Base-by-base conservation (phyloP, 805 yeast species). In the Yarrowia sp. region DNA sequence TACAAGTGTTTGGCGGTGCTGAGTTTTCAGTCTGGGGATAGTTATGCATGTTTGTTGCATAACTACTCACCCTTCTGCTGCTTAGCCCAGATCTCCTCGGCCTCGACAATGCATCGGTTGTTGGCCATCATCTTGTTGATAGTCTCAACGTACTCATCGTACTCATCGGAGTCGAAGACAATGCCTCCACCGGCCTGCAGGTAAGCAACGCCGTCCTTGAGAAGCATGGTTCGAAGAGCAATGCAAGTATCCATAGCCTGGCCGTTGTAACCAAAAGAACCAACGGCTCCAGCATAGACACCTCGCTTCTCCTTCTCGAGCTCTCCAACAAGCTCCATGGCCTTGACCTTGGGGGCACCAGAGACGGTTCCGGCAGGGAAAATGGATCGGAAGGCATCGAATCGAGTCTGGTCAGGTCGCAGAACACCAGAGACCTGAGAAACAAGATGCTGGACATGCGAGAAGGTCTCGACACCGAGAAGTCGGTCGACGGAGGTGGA, bases 101-200 rank as follows among this genome's bases (percentile, higher is more conserved):
- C 98, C 75, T 92, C 90, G n/a, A 86, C 87, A 73, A 95, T 87
- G 14, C 98, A 91, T 68, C 85, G 84, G 76, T 88, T 88, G 78
- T 95, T 95, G 65, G 98, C 96, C 79, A 82, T 85, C 96, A 95
- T 92, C 80, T 95, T 95, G 81, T 95, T 95, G 88, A 95, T 87
- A 1, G 98, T 95, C 79, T 95, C 99, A 54, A 92, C 80, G 75
- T 92, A 95, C 79, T 95, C 99, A 67, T 93, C 99, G 71, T 87
- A 86, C 65, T 96, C 96, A 75, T 95, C 98, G 68, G 96, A 88
- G 75, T 95, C 99, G 74, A 81, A 87, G 24, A 95, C 99, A 74
- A 95, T 95, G 66, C 99, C 99, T 65, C 99, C 99, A 68, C 99
- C 99, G 2, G 99, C 98, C 80, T 95, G 99, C 70, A 95, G 80